A percentile compares a stretch with the other conserved stretches of the same genome.
These are phyloP conservation scores for Madurella mycetomatis DNA, from an alignment of 2,329 filamentous ascomycete genomes.

Conservation along the genomic window DNA sequence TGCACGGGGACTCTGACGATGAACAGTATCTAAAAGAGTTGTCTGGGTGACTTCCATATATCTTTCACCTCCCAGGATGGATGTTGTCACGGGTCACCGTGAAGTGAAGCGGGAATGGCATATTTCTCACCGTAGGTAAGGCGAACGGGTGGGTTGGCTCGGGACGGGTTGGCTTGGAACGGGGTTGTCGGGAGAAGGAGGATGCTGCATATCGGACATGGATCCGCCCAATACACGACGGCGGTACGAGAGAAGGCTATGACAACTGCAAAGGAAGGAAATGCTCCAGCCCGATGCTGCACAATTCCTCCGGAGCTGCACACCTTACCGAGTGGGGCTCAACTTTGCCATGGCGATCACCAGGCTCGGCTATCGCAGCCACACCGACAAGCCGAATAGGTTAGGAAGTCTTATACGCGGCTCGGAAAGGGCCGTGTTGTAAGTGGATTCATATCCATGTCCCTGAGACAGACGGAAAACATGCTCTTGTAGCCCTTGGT, in stretches of 20 bases:
- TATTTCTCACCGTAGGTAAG: slow-evolving; percentile 17
- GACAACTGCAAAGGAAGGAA: not conserved
- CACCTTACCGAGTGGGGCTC: not conserved
- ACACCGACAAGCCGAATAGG: slow-evolving; percentile 7
- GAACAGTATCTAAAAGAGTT: not conserved
- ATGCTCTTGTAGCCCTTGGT: not conserved
- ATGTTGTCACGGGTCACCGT: not conserved
- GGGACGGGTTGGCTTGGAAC: not conserved
- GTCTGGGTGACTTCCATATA: slow-evolving; percentile 3
- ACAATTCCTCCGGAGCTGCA: not conserved
- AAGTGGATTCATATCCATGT: not conserved
- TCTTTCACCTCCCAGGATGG: not conserved
- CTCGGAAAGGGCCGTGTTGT: not conserved
- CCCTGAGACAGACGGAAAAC: not conserved
- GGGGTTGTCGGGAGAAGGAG: slow-evolving; percentile 3
- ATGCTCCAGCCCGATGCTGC: slow-evolving; percentile 9
- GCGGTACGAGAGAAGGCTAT: not conserved
- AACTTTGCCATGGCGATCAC: not conserved
- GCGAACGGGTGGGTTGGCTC: slow-evolving; percentile 11
- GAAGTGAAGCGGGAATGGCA: slow-evolving; percentile 18
- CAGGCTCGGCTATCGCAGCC: slow-evolving; percentile 3
- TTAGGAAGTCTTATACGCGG: not conserved
- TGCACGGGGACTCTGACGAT: not conserved
- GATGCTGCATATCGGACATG: not conserved
- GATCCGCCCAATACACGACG: not conserved